Percentiles rank a stretch among this genome's conserved stretches.
Evolutionary conservation across 2,329 filamentous ascomycete genomes (phyloP).

Genomic region (Periconia sp.): DNA sequence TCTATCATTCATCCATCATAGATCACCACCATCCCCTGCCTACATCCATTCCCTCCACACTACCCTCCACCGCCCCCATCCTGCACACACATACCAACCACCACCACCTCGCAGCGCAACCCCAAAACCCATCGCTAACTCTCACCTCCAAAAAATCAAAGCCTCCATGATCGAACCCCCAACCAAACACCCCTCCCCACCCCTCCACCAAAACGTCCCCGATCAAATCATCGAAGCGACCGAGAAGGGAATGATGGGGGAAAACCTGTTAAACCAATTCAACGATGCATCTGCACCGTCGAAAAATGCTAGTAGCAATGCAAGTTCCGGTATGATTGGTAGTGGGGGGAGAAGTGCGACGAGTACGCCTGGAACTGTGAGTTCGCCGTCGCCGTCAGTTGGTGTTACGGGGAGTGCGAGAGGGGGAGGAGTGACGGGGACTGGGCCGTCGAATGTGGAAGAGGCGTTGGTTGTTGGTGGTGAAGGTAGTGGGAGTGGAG

Average conservation of each 20-base stretch:
- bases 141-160: background rate
- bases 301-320: background rate
- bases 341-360: too few species aligned
- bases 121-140: background rate
- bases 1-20: background rate
- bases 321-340: background rate
- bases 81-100: too few species aligned
- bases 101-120: background rate
- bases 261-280: conserved; percentile 10
- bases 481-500: conserved; percentile 9
- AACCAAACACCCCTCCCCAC: background rate
- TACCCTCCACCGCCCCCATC: too few species aligned
- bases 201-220: conserved; percentile 16
- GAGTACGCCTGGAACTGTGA: too few species aligned
- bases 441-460: background rate
- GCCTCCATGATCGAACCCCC: background rate
- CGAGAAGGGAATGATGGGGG: conserved; percentile 25
- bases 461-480: conserved; percentile 1
- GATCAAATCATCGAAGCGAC: conserved; percentile 21
- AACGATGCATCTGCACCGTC: too few species aligned
- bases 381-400: background rate
- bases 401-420: too few species aligned
- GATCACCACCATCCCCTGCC: too few species aligned
- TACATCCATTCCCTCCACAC: too few species aligned
- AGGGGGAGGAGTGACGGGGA: background rate